These are phyloP conservation scores for Rhytidiadelphus loreus DNA, from an alignment of 225 moss, liverwort and hornwort genomes.

Conservation along the genomic window DNA sequence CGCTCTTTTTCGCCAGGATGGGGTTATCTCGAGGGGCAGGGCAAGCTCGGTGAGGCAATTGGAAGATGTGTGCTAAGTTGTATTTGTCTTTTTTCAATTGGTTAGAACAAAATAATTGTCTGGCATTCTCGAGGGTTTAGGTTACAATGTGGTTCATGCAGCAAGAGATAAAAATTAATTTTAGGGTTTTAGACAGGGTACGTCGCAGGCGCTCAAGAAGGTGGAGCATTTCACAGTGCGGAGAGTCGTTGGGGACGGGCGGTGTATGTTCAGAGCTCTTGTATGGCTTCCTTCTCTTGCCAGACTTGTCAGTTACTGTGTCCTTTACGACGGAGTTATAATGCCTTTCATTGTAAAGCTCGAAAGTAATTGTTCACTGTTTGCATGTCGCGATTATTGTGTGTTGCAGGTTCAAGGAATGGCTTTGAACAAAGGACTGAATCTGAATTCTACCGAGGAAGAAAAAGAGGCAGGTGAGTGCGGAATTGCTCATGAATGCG, in stretches of 20 bases:
- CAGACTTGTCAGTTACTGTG: not conserved
- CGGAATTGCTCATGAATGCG: not conserved
- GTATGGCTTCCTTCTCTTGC: constrained; percentile 25
- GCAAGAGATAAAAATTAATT: not conserved
- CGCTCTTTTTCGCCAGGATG: constrained; percentile 71
- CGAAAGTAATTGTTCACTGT: not conserved
- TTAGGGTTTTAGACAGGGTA: constrained; percentile 35
- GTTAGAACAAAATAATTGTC: not conserved
- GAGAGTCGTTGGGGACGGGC: constrained; percentile 74
- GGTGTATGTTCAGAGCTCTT: constrained; percentile 98
- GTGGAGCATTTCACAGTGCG: constrained; percentile 80
- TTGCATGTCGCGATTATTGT: not conserved
- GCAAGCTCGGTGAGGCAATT: constrained; percentile 47
- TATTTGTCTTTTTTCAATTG: not conserved
- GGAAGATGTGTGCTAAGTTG: not conserved
- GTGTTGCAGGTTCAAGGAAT: constrained; percentile 79
- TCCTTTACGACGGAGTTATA: not conserved
- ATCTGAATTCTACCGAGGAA: constrained; percentile 54
- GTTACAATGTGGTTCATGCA: not conserved
- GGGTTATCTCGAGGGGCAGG: constrained; percentile 27
- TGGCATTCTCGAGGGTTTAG: not conserved
- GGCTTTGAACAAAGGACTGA: constrained; percentile 76
- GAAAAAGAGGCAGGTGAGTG: constrained; percentile 87
- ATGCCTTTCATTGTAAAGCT: not conserved
- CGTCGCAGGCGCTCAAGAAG: constrained; percentile 83